Evolutionary conservation across 2,329 filamentous ascomycete genomes (phyloP).

Genomic region (Arthrobotrys conoides): DNA sequence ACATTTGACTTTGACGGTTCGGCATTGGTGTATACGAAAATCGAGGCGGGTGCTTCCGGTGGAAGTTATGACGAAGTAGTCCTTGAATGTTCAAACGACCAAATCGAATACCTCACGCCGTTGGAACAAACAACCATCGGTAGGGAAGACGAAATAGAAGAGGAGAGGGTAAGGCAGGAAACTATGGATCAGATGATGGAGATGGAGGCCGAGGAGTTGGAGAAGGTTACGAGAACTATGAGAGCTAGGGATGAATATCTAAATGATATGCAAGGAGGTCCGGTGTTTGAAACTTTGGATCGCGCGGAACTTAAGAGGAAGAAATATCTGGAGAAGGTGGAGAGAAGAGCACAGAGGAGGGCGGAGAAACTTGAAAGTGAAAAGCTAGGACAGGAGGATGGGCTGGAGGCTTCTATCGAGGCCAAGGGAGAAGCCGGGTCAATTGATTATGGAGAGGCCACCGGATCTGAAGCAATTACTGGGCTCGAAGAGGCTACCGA

Average conservation of each 20-base stretch:
- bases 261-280: not conserved
- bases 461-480: not conserved
- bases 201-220: conserved; percentile 13
- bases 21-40: conserved; percentile 53
- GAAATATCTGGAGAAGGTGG: not conserved
- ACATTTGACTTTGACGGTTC: conserved; percentile 56
- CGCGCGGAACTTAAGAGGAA: not conserved
- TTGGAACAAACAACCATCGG: conserved; percentile 34
- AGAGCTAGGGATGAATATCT: not conserved
- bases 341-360: not conserved
- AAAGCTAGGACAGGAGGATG: not conserved
- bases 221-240: not conserved
- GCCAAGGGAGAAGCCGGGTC: no score
- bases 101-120: conserved; percentile 56
- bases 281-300: conserved; percentile 3
- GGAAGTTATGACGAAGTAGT: conserved; percentile 57
- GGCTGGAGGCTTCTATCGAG: not conserved
- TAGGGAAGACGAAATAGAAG: conserved; percentile 34
- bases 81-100: conserved; percentile 38
- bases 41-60: conserved; percentile 50
- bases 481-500: not conserved
- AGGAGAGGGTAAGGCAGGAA: not conserved
- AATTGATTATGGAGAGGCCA: not conserved
- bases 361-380: not conserved
- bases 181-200: not conserved